Base-by-base conservation (phyloP, 139 green algal genomes). In the Chlamydomonas incerta region DNA sequence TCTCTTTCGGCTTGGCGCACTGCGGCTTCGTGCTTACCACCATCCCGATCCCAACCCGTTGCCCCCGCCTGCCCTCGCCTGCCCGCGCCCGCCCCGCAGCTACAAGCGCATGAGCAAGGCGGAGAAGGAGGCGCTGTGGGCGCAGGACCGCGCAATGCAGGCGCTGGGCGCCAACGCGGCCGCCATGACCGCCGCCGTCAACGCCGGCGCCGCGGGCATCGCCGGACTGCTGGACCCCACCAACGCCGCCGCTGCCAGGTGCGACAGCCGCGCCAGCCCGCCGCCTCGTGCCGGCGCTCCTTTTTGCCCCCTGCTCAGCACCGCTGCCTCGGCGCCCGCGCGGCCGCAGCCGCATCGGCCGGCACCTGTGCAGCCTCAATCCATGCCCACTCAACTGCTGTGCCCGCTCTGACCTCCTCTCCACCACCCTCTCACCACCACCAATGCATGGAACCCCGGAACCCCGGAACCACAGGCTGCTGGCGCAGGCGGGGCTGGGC, bases 101-200 rank as follows among this genome's bases (percentile, higher is more conserved):
- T 97, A 97, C 93, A 96, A 95, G 88, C 89, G 91, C 85, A 96
- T 97, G 94, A 92, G 75, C 85, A 94, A 95, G 87, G 80, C 87
- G 33, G 94, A 97, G 89, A 97, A 97, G 88, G 94, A 96, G 76
- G 83, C 91, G 10, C 87, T 96, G 58, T 96, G 93, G 93, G 91
- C 90, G 2, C 88, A 92, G 23, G 93, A 96, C 90, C 72, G 89
- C 0, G 72, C 72, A 33, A 87, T 90, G 76, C 81, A 88, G 63
- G 87, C 88, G 58, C 52, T 87, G 52, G 73, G 73, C 57, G 70
- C 50, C 41, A 85, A 85, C 55, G 72, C 82, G 37, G 60, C 70
- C 3, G 86, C 82, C 28, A 46, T 72, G 23, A 72, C 82, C 41
- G 79, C 79, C 31, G 79, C 79, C 50, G 79, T 85, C 67, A 85